These are phyloP conservation scores for Mucor saturninus DNA, from an alignment of 371 early-diverging fungal species.

Conservation along the genomic window DNA sequence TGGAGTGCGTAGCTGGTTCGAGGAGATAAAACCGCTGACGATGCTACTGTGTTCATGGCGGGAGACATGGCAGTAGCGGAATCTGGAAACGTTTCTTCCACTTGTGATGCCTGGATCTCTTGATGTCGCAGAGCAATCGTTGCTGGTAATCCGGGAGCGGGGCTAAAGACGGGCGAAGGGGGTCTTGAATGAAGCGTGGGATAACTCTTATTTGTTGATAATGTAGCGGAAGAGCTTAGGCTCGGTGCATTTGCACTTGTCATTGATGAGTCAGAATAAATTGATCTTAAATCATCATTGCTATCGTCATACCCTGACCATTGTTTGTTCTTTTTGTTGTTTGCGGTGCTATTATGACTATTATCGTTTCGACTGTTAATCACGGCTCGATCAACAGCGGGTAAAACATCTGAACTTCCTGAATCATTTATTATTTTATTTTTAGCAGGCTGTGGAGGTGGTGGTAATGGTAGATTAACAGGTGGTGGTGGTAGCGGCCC, in stretches of 20 bases:
- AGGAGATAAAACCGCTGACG: constrained; percentile 43
- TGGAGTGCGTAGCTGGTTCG: constrained; percentile 31
- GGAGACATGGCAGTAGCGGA: constrained; percentile 31
- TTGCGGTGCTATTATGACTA: neutral
- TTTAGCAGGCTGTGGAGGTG: neutral
- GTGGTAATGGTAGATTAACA: constrained; percentile 3
- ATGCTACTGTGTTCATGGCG: constrained; percentile 47
- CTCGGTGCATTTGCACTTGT: constrained; percentile 40
- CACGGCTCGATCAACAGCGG: constrained; percentile 11
- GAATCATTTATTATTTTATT: neutral
- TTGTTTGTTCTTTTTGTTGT: neutral
- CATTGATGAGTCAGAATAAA: constrained; percentile 32
- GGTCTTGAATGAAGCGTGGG: constrained; percentile 38
- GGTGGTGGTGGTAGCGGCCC: constrained; percentile 6
- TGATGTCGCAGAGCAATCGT: constrained; percentile 36
- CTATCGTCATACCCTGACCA: constrained; percentile 2
- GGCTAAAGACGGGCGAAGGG: constrained; percentile 41
- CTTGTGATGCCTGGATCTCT: constrained; percentile 10
- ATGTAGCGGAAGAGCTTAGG: constrained; percentile 35
- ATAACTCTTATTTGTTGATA: constrained; percentile 29
- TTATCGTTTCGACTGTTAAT: neutral
- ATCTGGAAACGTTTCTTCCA: constrained; percentile 36
- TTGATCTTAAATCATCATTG: constrained; percentile 27
- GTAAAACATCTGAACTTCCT: constrained; percentile 25
- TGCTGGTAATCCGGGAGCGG: constrained; percentile 47